Evolutionary conservation across 1,284 basidiomycete genomes (phyloP).

Genomic region (Microbotryomycetes sp.): DNA sequence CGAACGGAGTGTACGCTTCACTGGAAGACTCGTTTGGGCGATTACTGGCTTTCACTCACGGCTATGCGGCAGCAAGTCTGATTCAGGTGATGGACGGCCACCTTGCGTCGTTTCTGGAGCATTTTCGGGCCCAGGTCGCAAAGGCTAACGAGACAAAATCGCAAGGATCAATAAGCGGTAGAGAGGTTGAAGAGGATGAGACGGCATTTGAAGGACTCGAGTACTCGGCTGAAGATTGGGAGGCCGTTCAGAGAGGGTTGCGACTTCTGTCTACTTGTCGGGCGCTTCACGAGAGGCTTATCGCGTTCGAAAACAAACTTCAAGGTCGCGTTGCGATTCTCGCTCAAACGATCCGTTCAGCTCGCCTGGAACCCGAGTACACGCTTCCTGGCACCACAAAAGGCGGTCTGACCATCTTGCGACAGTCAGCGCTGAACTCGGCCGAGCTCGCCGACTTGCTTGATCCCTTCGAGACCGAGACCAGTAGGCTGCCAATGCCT

Average conservation of each 20-base stretch:
- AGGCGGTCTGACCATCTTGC: constrained; percentile 64
- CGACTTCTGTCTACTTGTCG: constrained; percentile 71
- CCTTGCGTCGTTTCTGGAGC: constrained; percentile 56
- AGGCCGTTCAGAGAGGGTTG: constrained; percentile 69
- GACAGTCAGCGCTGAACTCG: constrained; percentile 74
- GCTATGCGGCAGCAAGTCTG: constrained; percentile 67
- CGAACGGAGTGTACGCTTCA: constrained; percentile 59
- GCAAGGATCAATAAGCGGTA: not conserved
- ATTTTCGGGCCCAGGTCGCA: not conserved
- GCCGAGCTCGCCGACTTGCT: constrained; percentile 62
- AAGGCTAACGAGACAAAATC: constrained; percentile 4
- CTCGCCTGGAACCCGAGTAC: constrained; percentile 51
- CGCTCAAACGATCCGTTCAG: constrained; percentile 52
- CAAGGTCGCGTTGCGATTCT: constrained; percentile 53
- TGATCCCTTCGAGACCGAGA: constrained; percentile 39
- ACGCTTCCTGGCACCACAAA: constrained; percentile 56
- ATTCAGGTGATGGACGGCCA: constrained; percentile 64
- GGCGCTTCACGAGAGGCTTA: constrained; percentile 58
- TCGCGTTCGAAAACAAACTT: constrained; percentile 61
- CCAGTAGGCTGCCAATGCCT: constrained; percentile 18
- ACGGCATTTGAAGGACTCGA: constrained; percentile 61
- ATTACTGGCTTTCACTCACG: constrained; percentile 73
- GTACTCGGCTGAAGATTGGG: constrained; percentile 79
- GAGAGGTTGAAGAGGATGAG: constrained; percentile 49
- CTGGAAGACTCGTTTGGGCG: constrained; percentile 70